Base-by-base conservation (phyloP, 2,329 filamentous ascomycete species). In the Laburnicola sp. region DNA sequence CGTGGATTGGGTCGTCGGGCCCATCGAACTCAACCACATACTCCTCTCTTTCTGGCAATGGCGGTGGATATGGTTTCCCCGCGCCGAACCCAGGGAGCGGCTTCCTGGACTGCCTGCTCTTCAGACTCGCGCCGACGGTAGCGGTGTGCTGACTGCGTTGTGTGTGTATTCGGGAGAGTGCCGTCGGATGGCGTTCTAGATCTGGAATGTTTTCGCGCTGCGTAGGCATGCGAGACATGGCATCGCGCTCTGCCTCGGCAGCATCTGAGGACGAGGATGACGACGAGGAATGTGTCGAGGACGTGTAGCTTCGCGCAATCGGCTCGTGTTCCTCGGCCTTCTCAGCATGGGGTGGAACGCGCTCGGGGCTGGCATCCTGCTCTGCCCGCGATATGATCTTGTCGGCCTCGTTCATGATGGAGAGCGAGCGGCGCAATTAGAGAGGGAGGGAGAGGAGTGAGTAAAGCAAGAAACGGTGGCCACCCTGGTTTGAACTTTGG, bases 1-100 rank as follows among this genome's bases (percentile, higher is more conserved):
- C 86, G 72, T 96, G 91, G 56, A 92, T 68, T 2, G 91, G 91
- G 65, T 96, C 91, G 57, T 91, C 81, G 1, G 85, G 86, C 0
- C 91, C 91, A 60, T 92, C 86, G 64, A 95, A 97, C 46, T 82
- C 89, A 40, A 93, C 89, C 0, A 91, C 87, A 65, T 92, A 93
- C 57, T 89, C 84, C 62, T 93, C 89, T 59, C 82, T 79, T 3
- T 86, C 84, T 2, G 88, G 88, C 39, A 92, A 70, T 0, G 75
- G 78, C 2, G 88, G 88, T 2, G 89, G 89, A 62, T 85, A 90
- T 0, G 86, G 80, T 74, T 91, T 92, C 11, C 85, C 87, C 43
- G 79, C 84, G 28, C 88, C 88, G 67, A 91, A 87, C 9, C 75
- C 72, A 0, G 88, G 88, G 48, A 91, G 67, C 0, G 87, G 84